Evolutionary conservation across 2,329 filamentous ascomycete species (phyloP).

Genomic region (Pezicula rhizophila): DNA sequence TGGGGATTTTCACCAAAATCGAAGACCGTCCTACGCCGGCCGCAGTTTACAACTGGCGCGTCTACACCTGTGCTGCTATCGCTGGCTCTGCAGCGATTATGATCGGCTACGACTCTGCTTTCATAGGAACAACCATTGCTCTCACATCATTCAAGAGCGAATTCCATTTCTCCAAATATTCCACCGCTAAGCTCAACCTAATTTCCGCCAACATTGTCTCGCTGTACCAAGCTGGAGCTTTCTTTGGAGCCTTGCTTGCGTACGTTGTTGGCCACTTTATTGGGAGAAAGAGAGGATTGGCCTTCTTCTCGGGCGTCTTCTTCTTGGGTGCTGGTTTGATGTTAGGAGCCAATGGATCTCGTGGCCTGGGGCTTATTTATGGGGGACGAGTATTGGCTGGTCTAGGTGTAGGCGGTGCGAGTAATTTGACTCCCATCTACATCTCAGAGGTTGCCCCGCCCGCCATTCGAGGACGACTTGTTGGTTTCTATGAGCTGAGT

Average conservation of each 20-base stretch:
- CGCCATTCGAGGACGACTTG: constrained; percentile 56
- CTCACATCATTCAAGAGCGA: constrained; percentile 63
- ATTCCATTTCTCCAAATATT: constrained; percentile 54
- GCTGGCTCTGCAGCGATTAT: constrained; percentile 52
- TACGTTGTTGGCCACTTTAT: constrained; percentile 61
- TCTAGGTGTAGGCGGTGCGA: constrained; percentile 56
- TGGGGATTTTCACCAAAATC: constrained; percentile 41
- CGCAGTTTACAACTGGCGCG: constrained; percentile 55
- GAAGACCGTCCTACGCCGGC: constrained; percentile 52
- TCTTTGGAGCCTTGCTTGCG: constrained; percentile 70
- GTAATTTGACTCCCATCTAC: constrained; percentile 58
- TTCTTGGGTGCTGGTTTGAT: constrained; percentile 66
- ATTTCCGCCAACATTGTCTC: constrained; percentile 73
- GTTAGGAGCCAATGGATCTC: constrained; percentile 55
- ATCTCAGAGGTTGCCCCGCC: constrained; percentile 55
- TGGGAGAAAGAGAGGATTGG: constrained; percentile 59
- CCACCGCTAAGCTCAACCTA: constrained; percentile 41
- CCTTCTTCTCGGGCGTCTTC: constrained; percentile 58
- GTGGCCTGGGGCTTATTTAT: constrained; percentile 58
- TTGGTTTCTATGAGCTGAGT: constrained; percentile 61
- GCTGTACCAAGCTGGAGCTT: constrained; percentile 75
- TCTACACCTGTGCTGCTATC: constrained; percentile 47
- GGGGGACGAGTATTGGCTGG: constrained; percentile 58
- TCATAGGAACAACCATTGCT: constrained; percentile 72
- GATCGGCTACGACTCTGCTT: constrained; percentile 61